These are phyloP conservation scores for Paracorniculantispora psalliotae DNA, from an alignment of 2,329 filamentous ascomycete species.

Conservation along the genomic window DNA sequence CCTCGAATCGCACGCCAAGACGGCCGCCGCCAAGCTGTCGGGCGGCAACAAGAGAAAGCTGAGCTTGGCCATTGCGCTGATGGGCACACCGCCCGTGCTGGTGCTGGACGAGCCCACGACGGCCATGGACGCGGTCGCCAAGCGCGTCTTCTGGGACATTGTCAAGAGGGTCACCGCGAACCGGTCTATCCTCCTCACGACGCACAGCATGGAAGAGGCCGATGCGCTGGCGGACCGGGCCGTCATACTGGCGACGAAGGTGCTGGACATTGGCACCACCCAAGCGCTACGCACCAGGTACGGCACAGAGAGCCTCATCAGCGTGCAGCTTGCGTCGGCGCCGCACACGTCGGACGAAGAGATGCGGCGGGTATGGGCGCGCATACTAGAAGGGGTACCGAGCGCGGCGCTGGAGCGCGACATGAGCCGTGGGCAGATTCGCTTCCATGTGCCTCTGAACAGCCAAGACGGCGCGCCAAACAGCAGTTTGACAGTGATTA, in stretches of 20 bases:
- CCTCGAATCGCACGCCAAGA: constrained; percentile 59
- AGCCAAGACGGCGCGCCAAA: background rate
- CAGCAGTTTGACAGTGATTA: background rate
- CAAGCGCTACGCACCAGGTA: constrained; percentile 53
- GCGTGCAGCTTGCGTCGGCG: constrained; percentile 54
- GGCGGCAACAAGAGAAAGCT: constrained; percentile 87
- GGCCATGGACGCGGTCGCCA: constrained; percentile 80
- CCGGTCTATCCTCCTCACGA: constrained; percentile 73
- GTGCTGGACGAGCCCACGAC: constrained; percentile 80
- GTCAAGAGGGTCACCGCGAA: constrained; percentile 61
- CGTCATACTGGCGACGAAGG: constrained; percentile 21
- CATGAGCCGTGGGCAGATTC: constrained; percentile 59
- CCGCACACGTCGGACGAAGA: constrained; percentile 51
- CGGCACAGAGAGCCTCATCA: constrained; percentile 58
- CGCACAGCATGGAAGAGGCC: constrained; percentile 87
- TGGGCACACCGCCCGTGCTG: constrained; percentile 78
- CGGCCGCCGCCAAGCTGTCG: constrained; percentile 70
- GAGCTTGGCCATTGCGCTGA: constrained; percentile 75
- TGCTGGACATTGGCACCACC: constrained; percentile 59
- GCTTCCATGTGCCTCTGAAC: constrained; percentile 25
- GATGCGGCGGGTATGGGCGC: constrained; percentile 51
- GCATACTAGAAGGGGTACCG: constrained; percentile 48
- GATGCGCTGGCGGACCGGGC: constrained; percentile 74
- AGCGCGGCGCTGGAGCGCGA: constrained; percentile 52
- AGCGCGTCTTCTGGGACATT: constrained; percentile 83